Conservation (phyloP, 2,329 filamentous ascomycete genomes). For the Alternaria incomplexa region DNA sequence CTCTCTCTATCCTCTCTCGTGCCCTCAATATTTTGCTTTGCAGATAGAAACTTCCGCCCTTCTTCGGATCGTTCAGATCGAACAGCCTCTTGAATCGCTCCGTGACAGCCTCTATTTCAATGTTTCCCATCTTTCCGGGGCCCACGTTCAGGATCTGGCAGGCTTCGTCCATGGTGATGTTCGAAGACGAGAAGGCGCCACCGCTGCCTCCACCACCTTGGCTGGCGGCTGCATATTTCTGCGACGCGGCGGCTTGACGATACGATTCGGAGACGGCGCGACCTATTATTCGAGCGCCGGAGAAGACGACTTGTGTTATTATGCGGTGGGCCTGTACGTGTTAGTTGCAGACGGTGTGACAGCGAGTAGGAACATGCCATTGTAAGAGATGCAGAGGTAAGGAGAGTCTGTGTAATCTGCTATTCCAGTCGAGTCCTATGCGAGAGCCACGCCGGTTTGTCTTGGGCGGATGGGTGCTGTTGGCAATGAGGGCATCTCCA, state of each 20-base stretch:
- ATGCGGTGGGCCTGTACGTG: constrained; percentile 81
- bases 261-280: constrained; percentile 94
- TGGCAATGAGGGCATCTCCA: constrained; percentile 21
- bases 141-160: constrained; percentile 97
- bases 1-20: constrained; percentile 88
- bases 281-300: constrained; percentile 88
- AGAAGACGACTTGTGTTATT: constrained; percentile 90
- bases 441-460: neutral
- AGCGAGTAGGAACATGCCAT: constrained; percentile 31
- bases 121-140: constrained; percentile 77
- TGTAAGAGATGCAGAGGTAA: neutral
- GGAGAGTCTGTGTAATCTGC: neutral
- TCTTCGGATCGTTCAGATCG: constrained; percentile 91
- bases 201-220: constrained; percentile 58
- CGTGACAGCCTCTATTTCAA: constrained; percentile 79
- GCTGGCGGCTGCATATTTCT: constrained; percentile 78
- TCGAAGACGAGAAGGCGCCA: constrained; percentile 64
- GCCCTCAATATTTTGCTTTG: constrained; percentile 96
- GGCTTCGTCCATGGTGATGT: constrained; percentile 93
- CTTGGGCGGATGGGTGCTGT: constrained; percentile 19
- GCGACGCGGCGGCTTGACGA: constrained; percentile 89
- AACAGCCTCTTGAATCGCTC: constrained; percentile 93
- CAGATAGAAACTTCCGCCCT: constrained; percentile 96
- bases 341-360: constrained; percentile 25
- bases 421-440: neutral